A percentile compares a stretch with the other conserved stretches of the same genome.
Evolutionary conservation across 1,284 basidiomycete species (phyloP).

Genomic region (Veloporphyrellus conicus): DNA sequence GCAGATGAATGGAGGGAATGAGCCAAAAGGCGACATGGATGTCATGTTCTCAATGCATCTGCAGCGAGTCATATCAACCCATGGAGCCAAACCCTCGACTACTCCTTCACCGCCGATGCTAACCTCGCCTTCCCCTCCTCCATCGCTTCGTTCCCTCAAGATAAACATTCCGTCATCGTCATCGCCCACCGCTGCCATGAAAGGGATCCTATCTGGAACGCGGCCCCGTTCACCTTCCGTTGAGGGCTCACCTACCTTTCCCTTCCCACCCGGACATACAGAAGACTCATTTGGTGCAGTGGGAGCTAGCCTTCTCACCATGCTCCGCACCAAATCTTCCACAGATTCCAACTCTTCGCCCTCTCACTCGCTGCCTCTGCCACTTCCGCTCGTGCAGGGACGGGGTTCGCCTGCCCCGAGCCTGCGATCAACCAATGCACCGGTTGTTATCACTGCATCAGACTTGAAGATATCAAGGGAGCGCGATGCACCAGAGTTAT

Average conservation of each 20-base stretch:
- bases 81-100: conserved; percentile 17
- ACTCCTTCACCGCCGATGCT: conserved; percentile 23
- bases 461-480: conserved; percentile 57
- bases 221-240: conserved; percentile 58
- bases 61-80: conserved; percentile 48
- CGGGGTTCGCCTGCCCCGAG: conserved; percentile 31
- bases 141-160: conserved; percentile 43
- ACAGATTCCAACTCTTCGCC: conserved; percentile 25
- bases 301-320: conserved; percentile 51
- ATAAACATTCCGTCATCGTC: conserved; percentile 18
- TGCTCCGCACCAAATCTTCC: conserved; percentile 44
- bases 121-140: conserved; percentile 43
- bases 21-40: conserved; percentile 72
- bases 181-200: conserved; percentile 36
- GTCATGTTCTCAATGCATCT: conserved; percentile 76
- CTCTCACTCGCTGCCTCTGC: conserved; percentile 22
- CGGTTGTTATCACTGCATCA: conserved; percentile 27
- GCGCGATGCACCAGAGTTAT: conserved; percentile 27
- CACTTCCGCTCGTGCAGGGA: conserved; percentile 17
- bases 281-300: conserved; percentile 53
- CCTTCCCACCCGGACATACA: conserved; percentile 18
- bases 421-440: conserved; percentile 23
- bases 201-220: conserved; percentile 52
- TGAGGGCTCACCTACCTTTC: conserved; percentile 33
- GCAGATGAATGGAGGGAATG: conserved; percentile 42